phyloP scores from a whole-genome alignment of 805 yeast species.

The Saccharomycopsis lassenensis region DNA sequence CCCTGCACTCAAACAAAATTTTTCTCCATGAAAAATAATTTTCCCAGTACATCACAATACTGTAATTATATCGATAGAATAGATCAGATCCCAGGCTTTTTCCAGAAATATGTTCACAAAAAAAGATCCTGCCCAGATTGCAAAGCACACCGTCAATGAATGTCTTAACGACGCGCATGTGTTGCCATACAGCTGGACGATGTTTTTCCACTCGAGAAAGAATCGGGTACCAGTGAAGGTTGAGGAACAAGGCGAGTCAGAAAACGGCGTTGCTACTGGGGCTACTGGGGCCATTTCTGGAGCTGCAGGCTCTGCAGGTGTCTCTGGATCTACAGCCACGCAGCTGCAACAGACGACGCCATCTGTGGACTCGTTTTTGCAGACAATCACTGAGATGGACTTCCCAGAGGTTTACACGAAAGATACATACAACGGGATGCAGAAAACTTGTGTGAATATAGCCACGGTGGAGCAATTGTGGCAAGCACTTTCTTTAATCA shows the following conservation, averaged over 20 bases:
- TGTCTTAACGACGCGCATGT: conserved; percentile 11
- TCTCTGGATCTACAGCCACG: conserved; percentile 5
- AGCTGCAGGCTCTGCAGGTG: neutral
- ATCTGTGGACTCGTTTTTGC: conserved; percentile 7
- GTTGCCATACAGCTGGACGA: conserved; percentile 16
- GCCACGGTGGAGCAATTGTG: conserved; percentile 45
- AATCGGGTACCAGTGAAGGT: neutral
- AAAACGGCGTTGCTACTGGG: neutral
- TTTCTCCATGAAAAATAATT: too few species aligned
- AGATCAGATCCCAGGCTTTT: too few species aligned
- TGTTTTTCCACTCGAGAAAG: conserved; percentile 12
- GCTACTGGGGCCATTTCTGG: conserved; percentile 2
- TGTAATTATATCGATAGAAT: too few species aligned
- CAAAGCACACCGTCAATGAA: conserved; percentile 1
- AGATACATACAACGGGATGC: conserved; percentile 4
- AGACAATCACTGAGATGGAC: conserved; percentile 13
- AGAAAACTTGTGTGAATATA: conserved; percentile 20
- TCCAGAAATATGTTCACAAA: neutral
- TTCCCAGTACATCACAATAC: too few species aligned
- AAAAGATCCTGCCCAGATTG: conserved; percentile 6
- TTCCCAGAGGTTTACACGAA: conserved; percentile 11
- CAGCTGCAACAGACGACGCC: neutral
- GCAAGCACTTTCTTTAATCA: conserved; percentile 32
- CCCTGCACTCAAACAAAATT: too few species aligned
- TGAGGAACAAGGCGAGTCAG: neutral